phyloP scores from a whole-genome alignment of 192 early-diverging fungal species.

The Coemansia sp. region DNA sequence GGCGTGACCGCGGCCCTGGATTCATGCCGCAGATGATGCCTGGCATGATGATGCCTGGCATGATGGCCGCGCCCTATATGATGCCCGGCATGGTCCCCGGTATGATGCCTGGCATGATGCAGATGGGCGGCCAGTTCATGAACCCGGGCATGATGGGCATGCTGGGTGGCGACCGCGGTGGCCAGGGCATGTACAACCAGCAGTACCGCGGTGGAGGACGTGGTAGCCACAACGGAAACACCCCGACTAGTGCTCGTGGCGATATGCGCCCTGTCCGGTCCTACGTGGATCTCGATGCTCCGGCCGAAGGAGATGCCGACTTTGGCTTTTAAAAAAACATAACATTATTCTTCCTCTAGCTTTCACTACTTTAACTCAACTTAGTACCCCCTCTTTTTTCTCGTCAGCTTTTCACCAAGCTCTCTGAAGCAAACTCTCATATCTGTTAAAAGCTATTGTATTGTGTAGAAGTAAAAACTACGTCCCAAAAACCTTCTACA shows the following conservation, averaged over 20 bases:
- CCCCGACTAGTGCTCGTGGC: slow-evolving; percentile 12
- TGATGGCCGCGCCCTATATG: slow-evolving; percentile 50
- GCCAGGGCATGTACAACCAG: slow-evolving; percentile 33
- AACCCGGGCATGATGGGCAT: slow-evolving; percentile 42
- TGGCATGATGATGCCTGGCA: slow-evolving; percentile 52
- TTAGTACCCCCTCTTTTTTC: not conserved
- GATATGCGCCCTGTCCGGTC: slow-evolving; percentile 80
- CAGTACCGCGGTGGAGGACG: slow-evolving; percentile 17
- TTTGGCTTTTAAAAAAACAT: slow-evolving; percentile 41
- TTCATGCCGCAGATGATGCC: slow-evolving; percentile 49
- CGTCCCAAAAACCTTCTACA: too few relatives aligned
- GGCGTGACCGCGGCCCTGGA: slow-evolving; percentile 35
- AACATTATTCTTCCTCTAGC: not conserved
- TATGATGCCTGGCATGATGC: slow-evolving; percentile 49
- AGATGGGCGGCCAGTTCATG: slow-evolving; percentile 54
- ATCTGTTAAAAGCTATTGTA: too few relatives aligned
- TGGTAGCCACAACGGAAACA: slow-evolving; percentile 11
- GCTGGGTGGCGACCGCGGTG: slow-evolving; percentile 39
- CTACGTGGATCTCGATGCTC: slow-evolving; percentile 87
- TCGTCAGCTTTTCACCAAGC: too few relatives aligned
- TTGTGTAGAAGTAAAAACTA: too few relatives aligned
- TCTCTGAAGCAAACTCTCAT: too few relatives aligned
- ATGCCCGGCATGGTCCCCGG: slow-evolving; percentile 43
- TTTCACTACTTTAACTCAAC: not conserved
- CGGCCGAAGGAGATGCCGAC: slow-evolving; percentile 72